Percentiles rank a stretch among this genome's conserved stretches.
phyloP scores from a whole-genome alignment of 345 rosid species.

The Cardiospermum halicacabum region DNA sequence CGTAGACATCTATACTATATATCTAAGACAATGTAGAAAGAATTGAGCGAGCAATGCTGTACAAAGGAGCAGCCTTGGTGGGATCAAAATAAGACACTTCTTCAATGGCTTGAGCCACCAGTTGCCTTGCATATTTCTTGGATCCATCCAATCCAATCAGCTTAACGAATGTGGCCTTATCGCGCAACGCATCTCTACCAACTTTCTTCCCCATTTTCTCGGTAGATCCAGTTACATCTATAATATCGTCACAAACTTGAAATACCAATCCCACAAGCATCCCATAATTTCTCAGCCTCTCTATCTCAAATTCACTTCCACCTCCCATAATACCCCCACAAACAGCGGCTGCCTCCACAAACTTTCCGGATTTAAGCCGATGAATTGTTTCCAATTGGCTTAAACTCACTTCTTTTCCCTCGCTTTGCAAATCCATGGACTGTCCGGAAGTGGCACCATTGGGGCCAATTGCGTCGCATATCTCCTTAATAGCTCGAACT shows the following conservation, averaged over 20 bases:
- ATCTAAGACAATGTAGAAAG: too few relatives aligned
- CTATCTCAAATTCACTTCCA: slow-evolving; percentile 16
- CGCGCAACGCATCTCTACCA: too few relatives aligned
- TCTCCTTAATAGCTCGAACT: slow-evolving; percentile 38
- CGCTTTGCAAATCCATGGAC: slow-evolving; percentile 42
- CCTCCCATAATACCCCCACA: slow-evolving; percentile 41
- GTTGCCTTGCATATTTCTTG: slow-evolving; percentile 17
- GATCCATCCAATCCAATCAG: slow-evolving; percentile 33
- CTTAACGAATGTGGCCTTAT: slow-evolving; percentile 39
- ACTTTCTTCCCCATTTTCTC: too few relatives aligned
- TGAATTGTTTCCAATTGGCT: slow-evolving; percentile 33
- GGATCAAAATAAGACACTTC: slow-evolving; percentile 28
- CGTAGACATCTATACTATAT: too few relatives aligned
- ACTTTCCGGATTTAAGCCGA: slow-evolving; percentile 36
- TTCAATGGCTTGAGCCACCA: slow-evolving; percentile 29
- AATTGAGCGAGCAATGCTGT: slow-evolving; percentile 27
- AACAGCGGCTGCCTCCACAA: slow-evolving; percentile 37
- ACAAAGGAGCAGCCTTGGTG: slow-evolving; percentile 27
- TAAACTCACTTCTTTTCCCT: slow-evolving; percentile 33
- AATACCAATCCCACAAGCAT: too few relatives aligned
- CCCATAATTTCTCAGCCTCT: too few relatives aligned
- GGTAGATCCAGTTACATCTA: too few relatives aligned
- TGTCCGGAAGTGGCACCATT: slow-evolving; percentile 57
- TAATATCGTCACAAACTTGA: too few relatives aligned
- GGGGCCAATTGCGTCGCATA: slow-evolving; percentile 42